Conservation (phyloP, 2,329 filamentous ascomycete species). For the Ophiostoma triangulosporum region DNA sequence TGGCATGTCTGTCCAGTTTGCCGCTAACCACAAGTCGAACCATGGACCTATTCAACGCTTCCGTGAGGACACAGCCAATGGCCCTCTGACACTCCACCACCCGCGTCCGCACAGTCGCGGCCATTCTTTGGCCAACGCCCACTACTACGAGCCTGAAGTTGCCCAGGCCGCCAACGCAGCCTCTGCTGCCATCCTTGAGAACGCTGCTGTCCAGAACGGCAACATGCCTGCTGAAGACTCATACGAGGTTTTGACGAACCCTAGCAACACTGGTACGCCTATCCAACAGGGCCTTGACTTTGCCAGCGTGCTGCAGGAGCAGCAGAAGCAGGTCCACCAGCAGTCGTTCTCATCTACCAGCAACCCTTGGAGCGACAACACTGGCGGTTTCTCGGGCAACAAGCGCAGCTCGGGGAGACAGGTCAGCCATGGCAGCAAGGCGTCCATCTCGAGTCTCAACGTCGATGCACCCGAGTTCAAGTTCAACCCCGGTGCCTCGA, state of each 20-base stretch:
- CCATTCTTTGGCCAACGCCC: slow-evolving; percentile 56
- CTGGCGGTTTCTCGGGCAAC: slow-evolving; percentile 22
- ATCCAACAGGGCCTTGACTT: slow-evolving; percentile 37
- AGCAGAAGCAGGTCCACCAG: slow-evolving; percentile 41
- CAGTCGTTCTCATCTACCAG: slow-evolving; percentile 41
- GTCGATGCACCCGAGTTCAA: slow-evolving; percentile 83
- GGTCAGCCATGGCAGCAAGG: slow-evolving; percentile 51
- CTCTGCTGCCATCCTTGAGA: slow-evolving; percentile 15
- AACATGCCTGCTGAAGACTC: slow-evolving; percentile 30
- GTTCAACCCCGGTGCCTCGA: slow-evolving; percentile 46
- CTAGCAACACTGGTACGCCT: slow-evolving; percentile 57
- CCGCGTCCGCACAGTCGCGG: slow-evolving; percentile 61
- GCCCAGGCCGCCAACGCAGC: slow-evolving; percentile 22
- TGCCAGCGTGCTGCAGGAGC: slow-evolving; percentile 30
- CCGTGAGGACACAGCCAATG: slow-evolving; percentile 38
- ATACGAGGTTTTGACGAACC: slow-evolving; percentile 60
- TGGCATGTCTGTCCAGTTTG: slow-evolving; percentile 34
- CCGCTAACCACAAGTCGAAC: slow-evolving; percentile 18
- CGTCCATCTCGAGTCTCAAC: slow-evolving; percentile 69
- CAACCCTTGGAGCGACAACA: slow-evolving; percentile 49
- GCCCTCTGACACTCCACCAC: slow-evolving; percentile 47
- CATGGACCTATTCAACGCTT: slow-evolving; percentile 33
- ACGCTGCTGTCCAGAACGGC: slow-evolving; percentile 14
- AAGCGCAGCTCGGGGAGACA: slow-evolving; percentile 26
- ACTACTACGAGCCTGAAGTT: slow-evolving; percentile 47